Evolutionary conservation across 1,284 basidiomycete species (phyloP).

Genomic region (Athelia sp.): DNA sequence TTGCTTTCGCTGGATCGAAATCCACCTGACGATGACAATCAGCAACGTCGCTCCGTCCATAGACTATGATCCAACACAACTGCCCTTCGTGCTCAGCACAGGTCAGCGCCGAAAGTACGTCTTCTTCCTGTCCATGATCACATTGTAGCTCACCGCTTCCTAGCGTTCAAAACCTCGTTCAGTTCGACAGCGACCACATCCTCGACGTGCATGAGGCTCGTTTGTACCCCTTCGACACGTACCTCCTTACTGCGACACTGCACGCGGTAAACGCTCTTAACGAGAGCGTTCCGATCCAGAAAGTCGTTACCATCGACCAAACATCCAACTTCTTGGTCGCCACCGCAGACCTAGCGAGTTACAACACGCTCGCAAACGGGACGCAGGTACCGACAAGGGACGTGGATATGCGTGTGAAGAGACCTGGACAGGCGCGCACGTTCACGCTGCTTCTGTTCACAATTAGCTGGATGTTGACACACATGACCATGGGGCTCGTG

Average conservation of each 20-base stretch:
- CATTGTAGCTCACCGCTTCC: neutral
- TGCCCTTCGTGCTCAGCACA: constrained; percentile 36
- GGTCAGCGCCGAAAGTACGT: constrained; percentile 37
- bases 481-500: constrained; percentile 41
- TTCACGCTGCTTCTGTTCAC: constrained; percentile 44
- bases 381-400: constrained; percentile 32
- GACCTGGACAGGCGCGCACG: constrained; percentile 39
- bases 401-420: constrained; percentile 36
- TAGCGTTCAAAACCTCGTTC: constrained; percentile 51
- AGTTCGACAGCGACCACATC: constrained; percentile 53
- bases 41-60: constrained; percentile 32
- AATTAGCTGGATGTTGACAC: constrained; percentile 49
- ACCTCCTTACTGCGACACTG: constrained; percentile 44
- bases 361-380: constrained; percentile 19
- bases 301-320: constrained; percentile 36
- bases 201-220: constrained; percentile 52
- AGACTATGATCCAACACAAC: constrained; percentile 39
- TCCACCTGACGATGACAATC: neutral
- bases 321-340: constrained; percentile 44
- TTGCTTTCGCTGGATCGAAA: neutral
- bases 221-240: constrained; percentile 56
- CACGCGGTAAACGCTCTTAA: constrained; percentile 33
- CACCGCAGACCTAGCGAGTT: constrained; percentile 37
- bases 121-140: neutral
- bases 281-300: constrained; percentile 36